Percentiles rank a stretch among this genome's conserved stretches.
Evolutionary conservation across 2,329 filamentous ascomycete species (phyloP).

Genomic region (Aspergillus sp.): DNA sequence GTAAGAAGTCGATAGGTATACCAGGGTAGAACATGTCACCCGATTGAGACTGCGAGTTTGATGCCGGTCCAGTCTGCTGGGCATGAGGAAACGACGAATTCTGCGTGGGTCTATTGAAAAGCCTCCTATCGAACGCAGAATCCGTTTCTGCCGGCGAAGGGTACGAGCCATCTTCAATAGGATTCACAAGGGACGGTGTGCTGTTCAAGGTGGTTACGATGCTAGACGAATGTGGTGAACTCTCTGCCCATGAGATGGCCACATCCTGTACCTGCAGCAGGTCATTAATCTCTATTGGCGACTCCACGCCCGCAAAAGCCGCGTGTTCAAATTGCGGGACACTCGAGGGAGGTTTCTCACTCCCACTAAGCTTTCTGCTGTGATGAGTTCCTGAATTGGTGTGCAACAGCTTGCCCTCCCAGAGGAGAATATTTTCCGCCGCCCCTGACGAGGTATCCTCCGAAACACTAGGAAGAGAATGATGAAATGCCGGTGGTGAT

Average conservation of each 20-base stretch:
- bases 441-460: conserved; percentile 2
- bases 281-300: not conserved
- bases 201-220: conserved; percentile 13
- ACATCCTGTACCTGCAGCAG: conserved; percentile 6
- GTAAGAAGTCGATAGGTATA: conserved; percentile 1
- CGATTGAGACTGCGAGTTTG: not conserved
- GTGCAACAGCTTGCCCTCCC: not conserved
- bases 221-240: conserved; percentile 8
- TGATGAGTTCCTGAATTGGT: not conserved
- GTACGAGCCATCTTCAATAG: conserved; percentile 13
- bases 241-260: conserved; percentile 15
- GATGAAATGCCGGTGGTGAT: conserved; percentile 4
- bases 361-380: not conserved
- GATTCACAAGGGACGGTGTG: conserved; percentile 10
- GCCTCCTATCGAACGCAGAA: conserved; percentile 3
- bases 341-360: not conserved
- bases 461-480: not conserved
- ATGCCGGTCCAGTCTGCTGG: not conserved
- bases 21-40: not conserved
- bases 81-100: not conserved
- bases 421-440: conserved; percentile 5
- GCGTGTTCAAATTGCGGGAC: not conserved
- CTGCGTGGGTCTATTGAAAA: not conserved
- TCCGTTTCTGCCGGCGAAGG: conserved; percentile 18
- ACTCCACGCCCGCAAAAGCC: not conserved